Evolutionary conservation across 805 yeast genomes (phyloP).

Genomic region (Pichia pseudocactophila): DNA sequence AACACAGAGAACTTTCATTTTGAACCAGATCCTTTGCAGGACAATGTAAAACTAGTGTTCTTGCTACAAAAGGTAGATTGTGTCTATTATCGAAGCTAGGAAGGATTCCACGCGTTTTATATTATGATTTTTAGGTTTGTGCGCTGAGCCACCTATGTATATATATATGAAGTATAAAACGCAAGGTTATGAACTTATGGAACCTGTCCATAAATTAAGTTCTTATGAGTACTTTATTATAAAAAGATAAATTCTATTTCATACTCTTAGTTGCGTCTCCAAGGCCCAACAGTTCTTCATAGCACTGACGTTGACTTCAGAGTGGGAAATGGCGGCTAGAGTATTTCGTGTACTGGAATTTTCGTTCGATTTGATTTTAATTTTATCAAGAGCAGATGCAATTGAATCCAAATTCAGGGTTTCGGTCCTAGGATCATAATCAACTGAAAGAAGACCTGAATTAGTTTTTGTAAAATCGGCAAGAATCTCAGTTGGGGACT

Average conservation of each 20-base stretch:
- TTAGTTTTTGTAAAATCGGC: constrained; percentile 4
- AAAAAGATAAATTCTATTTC: not conserved
- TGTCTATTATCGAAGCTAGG: too few species aligned
- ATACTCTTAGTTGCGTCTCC: constrained; percentile 1
- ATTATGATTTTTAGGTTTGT: too few species aligned
- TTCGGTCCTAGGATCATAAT: constrained; percentile 2
- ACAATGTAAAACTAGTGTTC: too few species aligned
- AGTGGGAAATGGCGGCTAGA: not conserved
- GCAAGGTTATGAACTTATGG: too few species aligned
- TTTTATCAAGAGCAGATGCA: not conserved
- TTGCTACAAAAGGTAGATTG: too few species aligned
- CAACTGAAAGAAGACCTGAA: constrained; percentile 2
- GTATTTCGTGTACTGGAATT: not conserved
- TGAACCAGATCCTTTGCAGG: not conserved
- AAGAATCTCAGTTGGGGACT: not conserved
- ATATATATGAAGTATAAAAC: too few species aligned
- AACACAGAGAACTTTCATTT: constrained; percentile 78
- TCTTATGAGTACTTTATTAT: too few species aligned
- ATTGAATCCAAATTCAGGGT: not conserved
- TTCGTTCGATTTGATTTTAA: not conserved
- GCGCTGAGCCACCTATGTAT: too few species aligned
- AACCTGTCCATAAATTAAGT: too few species aligned
- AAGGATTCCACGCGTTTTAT: too few species aligned
- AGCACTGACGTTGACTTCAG: not conserved
- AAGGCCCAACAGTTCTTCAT: constrained; percentile 3